Conservation (phyloP, 2,329 filamentous ascomycete genomes). For the Arthrocladium fulminans region DNA sequence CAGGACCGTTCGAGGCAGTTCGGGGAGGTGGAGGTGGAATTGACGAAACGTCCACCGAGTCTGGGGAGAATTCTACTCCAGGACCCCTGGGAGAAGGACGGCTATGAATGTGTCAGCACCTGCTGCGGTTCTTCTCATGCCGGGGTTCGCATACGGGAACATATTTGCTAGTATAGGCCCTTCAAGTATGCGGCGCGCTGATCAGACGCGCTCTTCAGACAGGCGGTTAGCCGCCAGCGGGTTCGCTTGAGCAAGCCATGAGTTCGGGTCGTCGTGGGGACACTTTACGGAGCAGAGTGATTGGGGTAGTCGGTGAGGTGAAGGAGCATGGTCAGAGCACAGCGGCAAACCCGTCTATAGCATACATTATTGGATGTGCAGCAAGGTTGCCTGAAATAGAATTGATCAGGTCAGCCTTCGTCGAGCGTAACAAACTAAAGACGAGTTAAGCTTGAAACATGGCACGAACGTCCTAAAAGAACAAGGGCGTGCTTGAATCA, state of each 20-base stretch:
- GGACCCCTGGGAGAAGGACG: conserved; percentile 1
- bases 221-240: conserved; percentile 7
- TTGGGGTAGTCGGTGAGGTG: neutral
- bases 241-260: conserved; percentile 8
- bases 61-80: neutral
- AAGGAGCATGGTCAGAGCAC: conserved; percentile 1
- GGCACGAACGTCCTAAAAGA: neutral
- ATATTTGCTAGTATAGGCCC: conserved; percentile 4
- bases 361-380: conserved; percentile 4
- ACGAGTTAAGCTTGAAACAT: conserved; percentile 7
- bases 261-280: neutral
- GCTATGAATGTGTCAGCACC: conserved; percentile 5
- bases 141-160: conserved; percentile 3
- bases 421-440: neutral
- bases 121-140: neutral
- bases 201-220: conserved; percentile 7
- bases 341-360: conserved; percentile 2
- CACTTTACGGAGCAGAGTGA: neutral
- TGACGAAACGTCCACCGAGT: conserved; percentile 4
- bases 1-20: conserved; percentile 21
- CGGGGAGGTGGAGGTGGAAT: conserved; percentile 20
- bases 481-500: neutral
- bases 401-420: neutral
- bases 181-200: conserved; percentile 1
- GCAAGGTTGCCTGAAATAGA: conserved; percentile 3